Base-by-base conservation (phyloP, 768 basidiomycete species). In the Clitopilus hobsonii region DNA sequence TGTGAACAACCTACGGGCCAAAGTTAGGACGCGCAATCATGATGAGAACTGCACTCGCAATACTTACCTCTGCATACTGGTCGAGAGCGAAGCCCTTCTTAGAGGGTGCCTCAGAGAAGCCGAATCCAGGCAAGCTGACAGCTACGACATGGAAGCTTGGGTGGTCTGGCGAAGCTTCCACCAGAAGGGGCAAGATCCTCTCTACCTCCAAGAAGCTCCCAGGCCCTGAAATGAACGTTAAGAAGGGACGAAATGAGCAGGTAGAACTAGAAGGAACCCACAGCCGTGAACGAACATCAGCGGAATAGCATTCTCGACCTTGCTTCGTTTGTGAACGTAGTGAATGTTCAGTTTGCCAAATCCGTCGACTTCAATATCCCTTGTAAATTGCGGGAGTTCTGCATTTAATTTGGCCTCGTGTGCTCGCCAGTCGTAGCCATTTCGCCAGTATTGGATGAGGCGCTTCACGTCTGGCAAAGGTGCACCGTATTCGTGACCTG, bases 91-190 rank as follows among this genome's bases (percentile, higher is more conserved):
- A 86, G 0, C 83, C 83, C 55, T 72, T 73, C 62, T 78, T 78
- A 49, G 64, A 79, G 0, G 81, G 77, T 0, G 76, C 81, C 38
- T 82, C 75, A 0, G 85, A 85, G 65, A 85, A 86, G 0, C 82
- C 85, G 64, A 68, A 87, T 0, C 82, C 83, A 7, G 84, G 86
- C 14, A 86, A 60, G 59, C 84, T 80, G 29, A 77, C 58, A 0
- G 79, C 80, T 0, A 88, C 82, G 20, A 88, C 81, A 58, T 86
- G 82, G 63, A 88, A 87, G 51, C 75, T 80, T 1, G 84, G 84
- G 51, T 71, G 63, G 4, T 79, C 71, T 0, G 72, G 66, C 1
- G 74, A 71, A 0, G 67, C 65, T 20, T 71, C 65, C 0, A 76
- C 71, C 56, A 88, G 66, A 4, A 84, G 61, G 2, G 83, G 80